Evolutionary conservation across 75 land plant species (phyloP).

Genomic region (Cryptomeria japonica): DNA sequence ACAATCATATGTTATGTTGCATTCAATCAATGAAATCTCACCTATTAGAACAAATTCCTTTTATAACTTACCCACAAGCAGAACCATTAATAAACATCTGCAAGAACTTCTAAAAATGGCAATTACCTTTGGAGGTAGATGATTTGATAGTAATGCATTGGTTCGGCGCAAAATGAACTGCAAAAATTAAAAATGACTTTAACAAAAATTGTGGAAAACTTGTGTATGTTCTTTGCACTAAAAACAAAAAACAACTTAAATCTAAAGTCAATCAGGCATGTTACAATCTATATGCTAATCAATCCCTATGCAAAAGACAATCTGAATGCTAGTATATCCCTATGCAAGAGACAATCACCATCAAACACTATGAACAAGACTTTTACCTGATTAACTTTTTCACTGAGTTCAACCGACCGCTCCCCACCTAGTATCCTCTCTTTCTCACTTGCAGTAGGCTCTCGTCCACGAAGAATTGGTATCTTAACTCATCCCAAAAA

Average conservation of each 20-base stretch:
- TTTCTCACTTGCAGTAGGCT: slow-evolving; percentile 85
- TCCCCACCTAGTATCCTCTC: slow-evolving; percentile 71
- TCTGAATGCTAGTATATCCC: not conserved
- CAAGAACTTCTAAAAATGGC: not conserved
- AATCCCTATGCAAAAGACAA: not conserved
- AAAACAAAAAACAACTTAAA: not conserved
- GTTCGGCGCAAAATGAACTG: slow-evolving; percentile 97
- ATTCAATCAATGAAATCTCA: not conserved
- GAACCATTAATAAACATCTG: not conserved
- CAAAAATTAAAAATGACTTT: slow-evolving; percentile 11
- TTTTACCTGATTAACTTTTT: slow-evolving; percentile 95
- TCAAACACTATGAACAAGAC: not conserved
- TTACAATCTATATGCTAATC: not conserved
- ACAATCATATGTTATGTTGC: not conserved
- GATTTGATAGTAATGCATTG: slow-evolving; percentile 92
- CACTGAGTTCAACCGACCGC: slow-evolving; percentile 87
- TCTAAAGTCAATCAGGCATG: not conserved
- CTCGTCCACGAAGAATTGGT: slow-evolving; percentile 91
- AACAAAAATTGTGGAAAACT: not conserved
- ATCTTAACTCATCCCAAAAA: slow-evolving; percentile 22
- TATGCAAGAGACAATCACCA: not conserved
- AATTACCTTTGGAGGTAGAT: slow-evolving; percentile 96
- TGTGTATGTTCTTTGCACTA: too few relatives aligned
- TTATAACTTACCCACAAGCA: not conserved
- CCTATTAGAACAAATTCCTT: not conserved